Conservation (phyloP, 768 basidiomycete species). For the Tubosaeta sp. region DNA sequence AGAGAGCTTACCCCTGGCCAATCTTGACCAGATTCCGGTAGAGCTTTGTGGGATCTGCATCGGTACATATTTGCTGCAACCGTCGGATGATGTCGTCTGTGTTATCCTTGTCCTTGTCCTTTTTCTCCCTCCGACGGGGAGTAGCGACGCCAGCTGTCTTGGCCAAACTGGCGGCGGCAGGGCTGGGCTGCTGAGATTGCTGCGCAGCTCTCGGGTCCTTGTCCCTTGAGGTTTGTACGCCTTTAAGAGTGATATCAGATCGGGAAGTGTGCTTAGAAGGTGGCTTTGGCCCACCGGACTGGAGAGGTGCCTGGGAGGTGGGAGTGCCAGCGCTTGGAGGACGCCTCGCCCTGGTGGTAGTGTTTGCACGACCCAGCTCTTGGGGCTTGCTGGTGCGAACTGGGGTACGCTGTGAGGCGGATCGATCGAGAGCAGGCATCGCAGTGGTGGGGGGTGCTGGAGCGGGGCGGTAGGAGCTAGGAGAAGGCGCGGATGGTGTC, state of each 20-base stretch:
- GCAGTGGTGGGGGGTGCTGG: constrained; percentile 66
- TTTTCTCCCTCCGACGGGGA: constrained; percentile 82
- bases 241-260: constrained; percentile 53
- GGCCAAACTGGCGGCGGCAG: constrained; percentile 61
- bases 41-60: constrained; percentile 92
- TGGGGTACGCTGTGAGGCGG: constrained; percentile 79
- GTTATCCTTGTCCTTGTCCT: constrained; percentile 71
- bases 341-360: constrained; percentile 61
- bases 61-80: constrained; percentile 91
- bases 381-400: constrained; percentile 43
- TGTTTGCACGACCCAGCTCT: constrained; percentile 59
- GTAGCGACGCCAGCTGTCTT: constrained; percentile 73
- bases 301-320: constrained; percentile 23
- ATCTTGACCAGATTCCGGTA: constrained; percentile 95
- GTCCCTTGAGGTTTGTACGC: constrained; percentile 31
- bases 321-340: constrained; percentile 39
- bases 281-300: constrained; percentile 31
- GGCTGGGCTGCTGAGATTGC: constrained; percentile 49
- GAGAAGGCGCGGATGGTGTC: constrained; percentile 34
- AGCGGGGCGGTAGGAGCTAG: constrained; percentile 62
- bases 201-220: constrained; percentile 32
- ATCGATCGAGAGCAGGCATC: constrained; percentile 76
- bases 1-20: constrained; percentile 80
- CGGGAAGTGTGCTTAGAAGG: constrained; percentile 50
- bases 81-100: constrained; percentile 90